Evolutionary conservation across 1,284 basidiomycete species (phyloP).

Genomic region (Porogramme epimiltina): DNA sequence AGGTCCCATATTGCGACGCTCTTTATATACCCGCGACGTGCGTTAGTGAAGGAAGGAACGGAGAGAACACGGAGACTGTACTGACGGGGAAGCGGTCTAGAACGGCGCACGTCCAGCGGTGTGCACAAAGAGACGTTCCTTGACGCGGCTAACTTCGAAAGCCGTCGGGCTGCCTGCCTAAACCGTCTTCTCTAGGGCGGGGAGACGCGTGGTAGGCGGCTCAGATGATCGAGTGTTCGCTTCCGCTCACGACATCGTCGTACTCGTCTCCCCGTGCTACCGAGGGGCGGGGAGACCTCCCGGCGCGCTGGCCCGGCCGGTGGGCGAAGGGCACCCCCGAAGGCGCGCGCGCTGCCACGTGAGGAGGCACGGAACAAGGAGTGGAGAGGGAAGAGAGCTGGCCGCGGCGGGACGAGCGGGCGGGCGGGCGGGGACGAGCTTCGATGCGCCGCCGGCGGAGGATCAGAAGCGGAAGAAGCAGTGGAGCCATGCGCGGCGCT

Average conservation of each 20-base stretch:
- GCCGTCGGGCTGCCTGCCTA: background rate
- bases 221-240: constrained; percentile 2
- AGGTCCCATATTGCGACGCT: background rate
- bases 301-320: no score
- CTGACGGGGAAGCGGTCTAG: background rate
- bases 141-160: no score
- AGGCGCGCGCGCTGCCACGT: no score
- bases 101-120: background rate
- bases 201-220: constrained; percentile 1
- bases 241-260: background rate
- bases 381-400: background rate
- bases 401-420: background rate
- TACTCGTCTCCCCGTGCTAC: background rate
- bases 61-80: background rate
- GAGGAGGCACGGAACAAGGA: no score
- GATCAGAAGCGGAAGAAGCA: constrained; percentile 12
- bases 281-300: background rate
- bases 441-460: background rate
- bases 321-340: no score
- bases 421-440: background rate
- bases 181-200: background rate
- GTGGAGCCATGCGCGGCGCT: constrained; percentile 8
- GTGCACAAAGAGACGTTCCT: background rate
- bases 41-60: background rate
- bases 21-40: background rate